A percentile compares a stretch with the other conserved stretches of the same genome.
Evolutionary conservation across 2,329 filamentous ascomycete genomes (phyloP).

Genomic region (Epicoccum sorghinum): DNA sequence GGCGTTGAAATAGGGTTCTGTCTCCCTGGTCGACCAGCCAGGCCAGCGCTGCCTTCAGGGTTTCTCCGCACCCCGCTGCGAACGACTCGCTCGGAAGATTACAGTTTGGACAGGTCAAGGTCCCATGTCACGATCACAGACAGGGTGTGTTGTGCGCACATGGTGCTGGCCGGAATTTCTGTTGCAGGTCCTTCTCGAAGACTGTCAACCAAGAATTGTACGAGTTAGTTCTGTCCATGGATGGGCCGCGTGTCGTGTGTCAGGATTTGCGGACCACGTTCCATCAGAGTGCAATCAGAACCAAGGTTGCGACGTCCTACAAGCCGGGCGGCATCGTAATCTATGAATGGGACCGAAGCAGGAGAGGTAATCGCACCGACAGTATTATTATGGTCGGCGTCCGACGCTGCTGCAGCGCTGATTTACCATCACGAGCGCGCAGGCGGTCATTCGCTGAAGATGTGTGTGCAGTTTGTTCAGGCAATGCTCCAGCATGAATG

Average conservation of each 20-base stretch:
- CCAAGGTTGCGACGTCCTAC: conserved; percentile 27
- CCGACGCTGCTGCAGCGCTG: conserved; percentile 20
- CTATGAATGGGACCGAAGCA: conserved; percentile 14
- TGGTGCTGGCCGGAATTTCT: conserved; percentile 29
- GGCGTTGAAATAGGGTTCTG: conserved; percentile 47
- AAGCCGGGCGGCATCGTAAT: conserved; percentile 24
- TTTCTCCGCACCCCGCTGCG: conserved; percentile 46
- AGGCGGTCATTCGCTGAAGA: conserved; percentile 26
- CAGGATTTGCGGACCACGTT: conserved; percentile 20
- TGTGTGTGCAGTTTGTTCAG: background rate
- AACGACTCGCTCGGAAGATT: conserved; percentile 47
- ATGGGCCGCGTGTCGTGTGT: conserved; percentile 37
- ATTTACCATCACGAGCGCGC: conserved; percentile 17
- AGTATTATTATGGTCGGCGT: conserved; percentile 9
- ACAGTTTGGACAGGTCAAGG: conserved; percentile 43
- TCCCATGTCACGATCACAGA: conserved; percentile 47
- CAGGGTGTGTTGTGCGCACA: conserved; percentile 32
- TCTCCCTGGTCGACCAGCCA: conserved; percentile 38
- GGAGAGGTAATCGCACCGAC: conserved; percentile 28
- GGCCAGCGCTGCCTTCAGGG: conserved; percentile 45
- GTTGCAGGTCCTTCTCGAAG: conserved; percentile 37
- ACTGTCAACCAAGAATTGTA: conserved; percentile 20
- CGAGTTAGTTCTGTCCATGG: conserved; percentile 4
- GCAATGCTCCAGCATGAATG: conserved; percentile 9
- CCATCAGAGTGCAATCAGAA: conserved; percentile 22